Conservation (phyloP, 768 basidiomycete genomes). For the Lenzites betulinus region DNA sequence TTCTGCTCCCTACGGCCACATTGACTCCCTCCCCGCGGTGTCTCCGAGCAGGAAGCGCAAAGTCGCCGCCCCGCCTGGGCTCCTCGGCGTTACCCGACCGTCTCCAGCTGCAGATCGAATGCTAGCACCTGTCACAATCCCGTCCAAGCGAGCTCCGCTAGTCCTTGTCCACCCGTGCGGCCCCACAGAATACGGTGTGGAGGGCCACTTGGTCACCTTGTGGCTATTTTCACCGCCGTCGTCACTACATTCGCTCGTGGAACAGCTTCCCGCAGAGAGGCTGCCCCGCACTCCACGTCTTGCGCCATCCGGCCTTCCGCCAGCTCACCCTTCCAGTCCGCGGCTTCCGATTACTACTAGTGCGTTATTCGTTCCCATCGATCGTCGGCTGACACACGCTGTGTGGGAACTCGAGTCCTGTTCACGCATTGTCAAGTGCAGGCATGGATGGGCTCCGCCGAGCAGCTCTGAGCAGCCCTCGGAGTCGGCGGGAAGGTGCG, state of each 20-base stretch:
- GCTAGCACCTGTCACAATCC: not conserved
- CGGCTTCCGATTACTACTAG: constrained; percentile 20
- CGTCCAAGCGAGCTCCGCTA: not conserved
- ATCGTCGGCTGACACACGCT: constrained; percentile 16
- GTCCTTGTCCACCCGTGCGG: not conserved
- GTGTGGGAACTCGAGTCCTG: constrained; percentile 12
- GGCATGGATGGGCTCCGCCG: not conserved
- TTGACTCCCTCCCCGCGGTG: not conserved
- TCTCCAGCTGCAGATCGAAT: not conserved
- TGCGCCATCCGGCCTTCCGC: constrained; percentile 18
- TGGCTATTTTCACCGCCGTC: not conserved
- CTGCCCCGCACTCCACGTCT: constrained; percentile 15
- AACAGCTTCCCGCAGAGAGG: constrained; percentile 14
- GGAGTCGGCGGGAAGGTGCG: constrained; percentile 11
- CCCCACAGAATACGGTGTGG: not conserved
- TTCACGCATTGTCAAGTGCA: not conserved
- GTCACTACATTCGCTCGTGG: not conserved
- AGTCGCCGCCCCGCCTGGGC: not conserved
- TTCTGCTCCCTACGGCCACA: constrained; percentile 2
- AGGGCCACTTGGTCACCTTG: not conserved
- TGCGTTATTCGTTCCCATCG: constrained; percentile 17
- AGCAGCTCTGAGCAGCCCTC: constrained; percentile 5
- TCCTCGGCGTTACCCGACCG: not conserved
- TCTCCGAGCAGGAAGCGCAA: not conserved
- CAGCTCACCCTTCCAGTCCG: constrained; percentile 15